A percentile compares a stretch with the other conserved stretches of the same genome.
phyloP scores from a whole-genome alignment of 257 asterid species.

The Solanum tarapatanum region DNA sequence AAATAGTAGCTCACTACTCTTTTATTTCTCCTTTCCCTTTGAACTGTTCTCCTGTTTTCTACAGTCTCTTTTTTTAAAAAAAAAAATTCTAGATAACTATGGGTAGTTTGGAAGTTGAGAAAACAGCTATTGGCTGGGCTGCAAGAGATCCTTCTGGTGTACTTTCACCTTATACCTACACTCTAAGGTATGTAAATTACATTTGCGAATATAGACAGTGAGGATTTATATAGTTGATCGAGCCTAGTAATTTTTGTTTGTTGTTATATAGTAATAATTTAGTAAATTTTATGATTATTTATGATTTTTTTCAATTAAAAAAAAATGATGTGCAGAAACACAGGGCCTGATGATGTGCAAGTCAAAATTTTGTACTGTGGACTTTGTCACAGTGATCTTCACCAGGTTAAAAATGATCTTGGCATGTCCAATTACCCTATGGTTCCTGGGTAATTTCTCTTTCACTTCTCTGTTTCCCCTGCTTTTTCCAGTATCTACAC shows the following conservation, averaged over 20 bases:
- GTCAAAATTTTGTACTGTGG: conserved; percentile 78
- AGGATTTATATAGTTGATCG: not conserved
- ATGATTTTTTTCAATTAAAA: not conserved
- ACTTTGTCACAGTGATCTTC: conserved; percentile 79
- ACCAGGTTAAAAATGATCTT: conserved; percentile 79
- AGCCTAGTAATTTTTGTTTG: not conserved
- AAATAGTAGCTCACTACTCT: not conserved
- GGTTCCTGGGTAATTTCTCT: conserved; percentile 79
- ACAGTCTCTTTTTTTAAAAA: accelerated
- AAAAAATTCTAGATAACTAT: not conserved
- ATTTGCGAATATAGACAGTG: not conserved
- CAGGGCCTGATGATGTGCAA: conserved; percentile 76
- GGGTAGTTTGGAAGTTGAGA: conserved; percentile 65
- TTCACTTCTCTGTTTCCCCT: not conserved
- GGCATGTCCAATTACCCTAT: conserved; percentile 94
- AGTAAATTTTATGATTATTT: not conserved
- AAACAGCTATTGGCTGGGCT: conserved; percentile 63
- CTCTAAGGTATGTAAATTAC: conserved; percentile 42
- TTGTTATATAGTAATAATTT: not conserved
- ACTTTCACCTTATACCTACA: conserved; percentile 66
- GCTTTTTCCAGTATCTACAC: not conserved
- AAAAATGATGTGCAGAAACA: conserved; percentile 38
- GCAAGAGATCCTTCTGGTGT: conserved; percentile 83
- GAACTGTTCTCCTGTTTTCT: not conserved
- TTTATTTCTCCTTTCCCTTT: not conserved